Conservation (phyloP, 2,329 filamentous ascomycete genomes). For the Plenodomus biglobosus region DNA sequence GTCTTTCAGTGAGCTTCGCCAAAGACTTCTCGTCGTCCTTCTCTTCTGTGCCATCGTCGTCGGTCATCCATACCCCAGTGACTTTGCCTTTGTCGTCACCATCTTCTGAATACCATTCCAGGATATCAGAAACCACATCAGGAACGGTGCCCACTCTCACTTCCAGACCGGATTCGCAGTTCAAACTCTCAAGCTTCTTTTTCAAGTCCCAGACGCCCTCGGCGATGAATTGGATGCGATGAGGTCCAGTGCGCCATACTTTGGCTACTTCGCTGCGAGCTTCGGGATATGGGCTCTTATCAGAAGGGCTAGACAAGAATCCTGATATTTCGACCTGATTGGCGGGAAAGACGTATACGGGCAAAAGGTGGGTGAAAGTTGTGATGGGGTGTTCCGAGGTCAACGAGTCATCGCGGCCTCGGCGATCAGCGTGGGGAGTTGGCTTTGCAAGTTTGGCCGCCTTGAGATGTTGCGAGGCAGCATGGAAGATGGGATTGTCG, state of each 20-base stretch:
- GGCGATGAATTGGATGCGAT: conserved; percentile 70
- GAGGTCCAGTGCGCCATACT: conserved; percentile 74
- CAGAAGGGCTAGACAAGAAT: conserved; percentile 58
- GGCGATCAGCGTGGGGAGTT: conserved; percentile 11
- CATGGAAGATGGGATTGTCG: conserved; percentile 74
- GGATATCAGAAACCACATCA: conserved; percentile 61
- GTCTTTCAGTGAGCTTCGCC: conserved; percentile 54
- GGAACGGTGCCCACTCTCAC: conserved; percentile 64
- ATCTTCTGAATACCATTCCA: conserved; percentile 49
- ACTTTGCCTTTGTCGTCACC: conserved; percentile 49
- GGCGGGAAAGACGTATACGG: conserved; percentile 65
- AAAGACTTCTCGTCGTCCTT: conserved; percentile 63
- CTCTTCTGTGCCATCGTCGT: conserved; percentile 71
- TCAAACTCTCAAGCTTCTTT: conserved; percentile 58
- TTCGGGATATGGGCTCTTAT: conserved; percentile 63
- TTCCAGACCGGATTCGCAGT: conserved; percentile 58
- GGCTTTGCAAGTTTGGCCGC: conserved; percentile 7
- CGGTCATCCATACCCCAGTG: conserved; percentile 71
- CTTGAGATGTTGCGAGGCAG: conserved; percentile 43
- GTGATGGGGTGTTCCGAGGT: conserved; percentile 24
- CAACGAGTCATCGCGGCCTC: conserved; percentile 44
- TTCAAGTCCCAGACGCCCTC: conserved; percentile 76
- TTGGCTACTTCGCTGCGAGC: conserved; percentile 65
- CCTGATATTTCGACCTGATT: conserved; percentile 75
- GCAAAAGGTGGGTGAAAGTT: conserved; percentile 61